phyloP scores from a whole-genome alignment of 495 filamentous ascomycete species.

The Penicillium paxilli region DNA sequence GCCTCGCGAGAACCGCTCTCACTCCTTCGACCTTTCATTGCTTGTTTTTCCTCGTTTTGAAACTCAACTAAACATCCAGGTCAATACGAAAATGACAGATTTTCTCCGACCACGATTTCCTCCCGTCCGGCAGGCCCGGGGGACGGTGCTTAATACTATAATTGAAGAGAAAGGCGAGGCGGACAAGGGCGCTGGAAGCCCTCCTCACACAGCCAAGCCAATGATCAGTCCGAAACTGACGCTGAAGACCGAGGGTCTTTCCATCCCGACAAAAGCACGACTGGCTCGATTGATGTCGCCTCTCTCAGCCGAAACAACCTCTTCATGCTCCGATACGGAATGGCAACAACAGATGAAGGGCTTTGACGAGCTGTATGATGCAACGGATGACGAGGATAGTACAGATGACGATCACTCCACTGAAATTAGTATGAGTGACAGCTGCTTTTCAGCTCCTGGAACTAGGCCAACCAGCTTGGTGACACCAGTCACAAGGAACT shows the following conservation, averaged over 20 bases:
- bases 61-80: conserved; percentile 12
- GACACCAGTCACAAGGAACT: conserved; percentile 40
- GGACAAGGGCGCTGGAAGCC: conserved; percentile 12
- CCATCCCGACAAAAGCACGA: conserved; percentile 29
- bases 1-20: conserved; percentile 13
- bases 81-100: conserved; percentile 55
- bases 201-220: conserved; percentile 6
- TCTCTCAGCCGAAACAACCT: conserved; percentile 36
- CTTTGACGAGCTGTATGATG: conserved; percentile 85
- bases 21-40: not conserved
- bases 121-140: conserved; percentile 70
- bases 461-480: conserved; percentile 41
- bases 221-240: conserved; percentile 36
- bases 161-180: conserved; percentile 63
- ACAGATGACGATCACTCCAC: conserved; percentile 34
- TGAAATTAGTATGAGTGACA: conserved; percentile 38
- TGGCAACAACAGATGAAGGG: conserved; percentile 49
- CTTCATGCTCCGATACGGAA: conserved; percentile 46
- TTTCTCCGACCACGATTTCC: conserved; percentile 57
- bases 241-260: conserved; percentile 36
- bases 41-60: conserved; percentile 1
- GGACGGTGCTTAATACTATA: conserved; percentile 80
- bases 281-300: conserved; percentile 36
- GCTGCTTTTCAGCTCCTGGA: conserved; percentile 43
- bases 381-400: conserved; percentile 64